Percentiles rank a stretch among this genome's conserved stretches.
phyloP scores from a whole-genome alignment of 805 yeast species.

The Zygosaccharomyces kombuchaensis region DNA sequence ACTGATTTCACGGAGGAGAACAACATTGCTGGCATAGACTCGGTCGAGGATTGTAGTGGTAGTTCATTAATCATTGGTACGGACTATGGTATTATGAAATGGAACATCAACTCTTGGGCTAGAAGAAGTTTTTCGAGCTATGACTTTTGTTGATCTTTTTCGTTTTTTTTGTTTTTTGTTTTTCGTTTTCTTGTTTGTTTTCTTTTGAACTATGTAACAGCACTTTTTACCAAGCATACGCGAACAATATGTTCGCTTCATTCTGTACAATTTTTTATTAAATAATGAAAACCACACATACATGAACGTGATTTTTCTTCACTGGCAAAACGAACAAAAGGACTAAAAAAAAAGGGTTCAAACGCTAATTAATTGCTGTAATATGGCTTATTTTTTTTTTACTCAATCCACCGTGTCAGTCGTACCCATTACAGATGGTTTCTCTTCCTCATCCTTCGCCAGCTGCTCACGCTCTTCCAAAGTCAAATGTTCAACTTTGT shows the following conservation, averaged over 20 bases:
- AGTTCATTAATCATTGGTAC: slow-evolving; percentile 56
- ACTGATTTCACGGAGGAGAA: slow-evolving; percentile 34
- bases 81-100: slow-evolving; percentile 61
- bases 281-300: no score
- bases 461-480: slow-evolving; percentile 14
- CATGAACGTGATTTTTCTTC: no score
- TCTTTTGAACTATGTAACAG: neutral
- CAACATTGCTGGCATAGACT: slow-evolving; percentile 60
- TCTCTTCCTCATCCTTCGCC: slow-evolving; percentile 15
- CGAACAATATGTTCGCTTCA: neutral
- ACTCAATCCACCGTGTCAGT: slow-evolving; percentile 41
- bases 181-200: no score
- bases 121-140: slow-evolving; percentile 58
- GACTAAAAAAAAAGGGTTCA: no score
- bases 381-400: no score
- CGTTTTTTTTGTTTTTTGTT: neutral
- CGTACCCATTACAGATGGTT: slow-evolving; percentile 22
- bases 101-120: slow-evolving; percentile 65
- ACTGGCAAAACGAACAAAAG: no score
- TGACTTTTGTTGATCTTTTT: slow-evolving; percentile 37
- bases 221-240: neutral
- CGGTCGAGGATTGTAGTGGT: slow-evolving; percentile 49
- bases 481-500: slow-evolving; percentile 16
- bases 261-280: neutral
- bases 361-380: no score